These are phyloP conservation scores for Strigomonas culicis DNA, from an alignment of 208 protist genomes.

Conservation along the genomic window DNA sequence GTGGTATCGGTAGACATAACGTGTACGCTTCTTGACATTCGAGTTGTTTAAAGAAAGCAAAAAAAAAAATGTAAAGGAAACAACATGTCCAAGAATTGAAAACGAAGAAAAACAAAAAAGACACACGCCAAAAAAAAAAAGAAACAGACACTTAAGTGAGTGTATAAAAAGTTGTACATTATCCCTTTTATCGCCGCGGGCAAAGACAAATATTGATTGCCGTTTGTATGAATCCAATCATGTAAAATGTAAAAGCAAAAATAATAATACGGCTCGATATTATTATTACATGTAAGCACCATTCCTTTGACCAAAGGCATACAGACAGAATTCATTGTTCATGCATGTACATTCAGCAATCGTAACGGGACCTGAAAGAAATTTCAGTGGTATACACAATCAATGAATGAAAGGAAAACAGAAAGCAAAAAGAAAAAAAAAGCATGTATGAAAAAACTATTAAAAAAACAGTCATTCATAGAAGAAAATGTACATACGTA, in stretches of 20 bases:
- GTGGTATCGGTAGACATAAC: too few species aligned
- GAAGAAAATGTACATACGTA: too few species aligned
- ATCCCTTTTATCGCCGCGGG: background rate
- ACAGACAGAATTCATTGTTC: too few species aligned
- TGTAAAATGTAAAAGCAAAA: background rate
- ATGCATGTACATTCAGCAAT: too few species aligned
- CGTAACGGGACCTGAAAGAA: too few species aligned
- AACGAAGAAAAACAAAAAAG: background rate
- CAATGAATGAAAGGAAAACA: background rate
- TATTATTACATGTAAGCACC: too few species aligned
- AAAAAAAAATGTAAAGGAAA: background rate
- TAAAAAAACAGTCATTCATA: conserved; percentile 2
- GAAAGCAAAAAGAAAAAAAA: conserved; percentile 10
- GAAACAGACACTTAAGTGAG: too few species aligned
- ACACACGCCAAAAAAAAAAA: conserved; percentile 1
- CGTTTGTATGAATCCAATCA: too few species aligned
- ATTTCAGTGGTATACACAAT: background rate
- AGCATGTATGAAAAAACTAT: conserved; percentile 14
- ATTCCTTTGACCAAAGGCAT: too few species aligned
- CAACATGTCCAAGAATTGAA: background rate
- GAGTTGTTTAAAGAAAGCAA: background rate
- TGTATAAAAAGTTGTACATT: background rate
- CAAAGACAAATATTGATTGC: background rate
- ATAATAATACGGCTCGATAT: too few species aligned
- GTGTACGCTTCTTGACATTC: too few species aligned